Base-by-base conservation (phyloP, 192 early-diverging fungal species). In the Podochytrium sp. region DNA sequence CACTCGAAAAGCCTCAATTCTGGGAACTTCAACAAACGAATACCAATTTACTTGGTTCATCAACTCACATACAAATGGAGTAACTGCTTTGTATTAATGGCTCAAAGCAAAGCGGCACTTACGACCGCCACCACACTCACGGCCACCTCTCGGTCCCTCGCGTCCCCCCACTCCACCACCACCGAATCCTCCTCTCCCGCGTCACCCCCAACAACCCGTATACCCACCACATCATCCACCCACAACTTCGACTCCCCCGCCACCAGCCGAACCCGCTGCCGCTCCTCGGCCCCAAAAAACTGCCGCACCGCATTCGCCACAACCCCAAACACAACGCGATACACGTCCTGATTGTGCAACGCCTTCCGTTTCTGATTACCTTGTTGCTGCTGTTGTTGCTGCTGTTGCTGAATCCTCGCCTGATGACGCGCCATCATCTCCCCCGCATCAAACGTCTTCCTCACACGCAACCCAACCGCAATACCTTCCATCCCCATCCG, bases 141-240 rank as follows among this genome's bases (percentile, higher is more conserved):
- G 5, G 57, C 69, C 51, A 71, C 39, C 12, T 59, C 38, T 23
- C 34, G 27, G 20, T n/a, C 49, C 5, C 23, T 23, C n/a, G 20
- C 69, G 32, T 60, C 55, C 5, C 57, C 49, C 69, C 69, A 71
- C 47, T 71, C 69, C 10, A 71, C 69, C 12, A 71, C 2, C 5
- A 60, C 56, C 39, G 27, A 20, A 7, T 35, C 66, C 10, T 56
- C 51, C 35, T 47, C 42, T 43, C 38, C 43, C 18, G 41, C 63
- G 37, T 61, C 59, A 23, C 59, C 59, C 18, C 27, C 59, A n/a
- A 55, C 20, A 65, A 49, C 38, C 38, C 16, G 23, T 12, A 47
- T 27, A 49, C n/a, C 27, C 60, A 39, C 60, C 14, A 7, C 25
- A 57, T 27, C 60, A 37, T 12, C 60, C 14, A 37, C 37, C 25